phyloP scores from a whole-genome alignment of 192 early-diverging fungal species.

The Haplosporangium gracile region DNA sequence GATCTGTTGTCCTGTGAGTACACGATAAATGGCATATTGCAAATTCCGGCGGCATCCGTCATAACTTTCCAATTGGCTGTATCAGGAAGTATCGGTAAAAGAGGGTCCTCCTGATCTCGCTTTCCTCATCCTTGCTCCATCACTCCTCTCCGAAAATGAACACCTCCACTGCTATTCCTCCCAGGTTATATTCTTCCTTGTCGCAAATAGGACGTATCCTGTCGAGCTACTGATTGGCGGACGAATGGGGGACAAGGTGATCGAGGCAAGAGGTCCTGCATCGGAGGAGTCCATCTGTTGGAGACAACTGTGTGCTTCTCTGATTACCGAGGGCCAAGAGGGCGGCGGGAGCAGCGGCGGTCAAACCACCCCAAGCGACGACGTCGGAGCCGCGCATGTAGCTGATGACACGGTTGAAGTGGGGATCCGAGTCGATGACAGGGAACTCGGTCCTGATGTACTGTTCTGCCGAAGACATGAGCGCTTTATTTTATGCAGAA shows the following conservation, averaged over 20 bases:
- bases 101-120: background rate
- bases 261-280: background rate
- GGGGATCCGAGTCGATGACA: constrained; percentile 92
- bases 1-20: background rate
- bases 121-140: background rate
- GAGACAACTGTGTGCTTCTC: background rate
- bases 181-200: background rate
- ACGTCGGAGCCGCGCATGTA: constrained; percentile 92
- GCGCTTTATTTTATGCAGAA: background rate
- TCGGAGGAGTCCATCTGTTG: background rate
- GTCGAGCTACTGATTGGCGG: background rate
- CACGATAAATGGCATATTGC: background rate
- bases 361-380: constrained; percentile 70
- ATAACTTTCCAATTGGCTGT: background rate
- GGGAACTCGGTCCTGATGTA: constrained; percentile 75
- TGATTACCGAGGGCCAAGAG: constrained; percentile 81
- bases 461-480: constrained; percentile 58
- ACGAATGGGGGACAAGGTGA: background rate
- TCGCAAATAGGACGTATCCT: background rate
- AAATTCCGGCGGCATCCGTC: background rate
- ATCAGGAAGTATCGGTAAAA: background rate
- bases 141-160: background rate
- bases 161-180: background rate
- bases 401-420: constrained; percentile 88
- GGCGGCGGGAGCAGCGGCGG: constrained; percentile 79